Evolutionary conservation across 1,284 basidiomycete genomes (phyloP), one percentile per base, ranked within the genome.

Genomic region (Tetrapyrgos nigripes): DNA sequence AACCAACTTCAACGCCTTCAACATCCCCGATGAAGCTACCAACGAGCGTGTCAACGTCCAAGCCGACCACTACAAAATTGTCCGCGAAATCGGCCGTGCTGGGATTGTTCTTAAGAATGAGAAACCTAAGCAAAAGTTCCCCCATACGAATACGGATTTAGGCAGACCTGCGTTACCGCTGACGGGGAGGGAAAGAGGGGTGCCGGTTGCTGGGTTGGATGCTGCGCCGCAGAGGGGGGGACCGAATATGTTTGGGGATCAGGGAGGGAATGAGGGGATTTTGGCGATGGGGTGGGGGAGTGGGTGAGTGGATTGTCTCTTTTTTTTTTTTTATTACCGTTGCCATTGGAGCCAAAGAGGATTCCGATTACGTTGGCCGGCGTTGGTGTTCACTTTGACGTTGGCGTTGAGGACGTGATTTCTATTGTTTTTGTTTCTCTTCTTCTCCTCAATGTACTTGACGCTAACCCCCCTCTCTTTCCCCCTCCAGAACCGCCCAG

Each of bases 221-320:
- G 87, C 91, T 14, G 91, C 87, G 1, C 91, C 92, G 0, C 83
- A 85, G 4, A 71, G 66, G 27, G 77, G 79, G 29, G 93, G 93
- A 0, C 89, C 93, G 2, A 95, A 94, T 73, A 83, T 85, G 49
- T 94, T 86, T 66, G 37, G 73, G 11, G 90, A 93, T 68, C 85
- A 83, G 59, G 83, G 80, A 24, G 86, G 82, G 40, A 85, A 78
- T 50, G 84, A 86, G 63, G 89, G 91, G 31, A 83, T 88, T n/a
- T 79, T 94, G 1, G 92, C 90, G 4, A 88, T 93, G 83, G 93
- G 92, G 28, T 94, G 93, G 93, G 93, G 89, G n/a, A 86, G 84
- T 50, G 91, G 91, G n/a, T n/a, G n/a, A n/a, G 54, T 68, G 17
- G 33, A 63, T 55, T 17, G 4, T 29, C n/a, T 21, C 9, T 24